Base-by-base conservation (phyloP, 495 filamentous ascomycete species). In the Margaritispora aquatica region DNA sequence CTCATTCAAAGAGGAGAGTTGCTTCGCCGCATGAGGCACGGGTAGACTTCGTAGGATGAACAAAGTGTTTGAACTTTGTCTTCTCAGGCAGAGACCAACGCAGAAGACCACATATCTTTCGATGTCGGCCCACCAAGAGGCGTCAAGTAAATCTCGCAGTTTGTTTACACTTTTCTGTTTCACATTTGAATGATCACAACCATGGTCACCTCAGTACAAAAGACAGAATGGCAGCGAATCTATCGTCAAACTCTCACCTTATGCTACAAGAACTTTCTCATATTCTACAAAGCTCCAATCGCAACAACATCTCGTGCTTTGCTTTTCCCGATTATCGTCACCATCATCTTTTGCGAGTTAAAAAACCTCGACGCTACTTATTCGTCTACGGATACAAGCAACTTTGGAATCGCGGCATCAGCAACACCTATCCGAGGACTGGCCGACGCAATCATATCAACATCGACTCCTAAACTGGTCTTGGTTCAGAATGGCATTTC, bases 221-320 rank as follows among this genome's bases (percentile, higher is more conserved):
- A 2, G 38, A 8, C 38, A n/a, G 8, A 44, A n/a, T 44, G 38
- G 38, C 38, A 44, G 21, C 55, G 63, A 21, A 62, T 66, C 21
- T 62, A 62, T 44, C 57, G 48, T 21, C 63, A 66, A 46, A 62
- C 60, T 11, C 31, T 58, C 21, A 62, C 54, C 10, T 54, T 66
- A 21, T 57, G 41, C 29, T 34, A 66, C 38, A 66, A 66, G 56
- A 66, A 66, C 34, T 57, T 62, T 21, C 63, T 66, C 56, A 57
- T 63, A 13, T 62, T 60, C 38, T 62, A 63, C 55, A 63, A 60
- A 46, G 48, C 59, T 0, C 57, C 57, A 2, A 57, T 66, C 22
- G 41, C 63, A 5, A 62, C 60, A 0, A 21, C 51, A 2, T 36
- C 51, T 15, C 41, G 63, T 47, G 63, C 63, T 22, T 27, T 66